A percentile compares a stretch with the other conserved stretches of the same genome.
Conservation (phyloP, 2,329 filamentous ascomycete genomes). For the Mycogone perniciosa region DNA sequence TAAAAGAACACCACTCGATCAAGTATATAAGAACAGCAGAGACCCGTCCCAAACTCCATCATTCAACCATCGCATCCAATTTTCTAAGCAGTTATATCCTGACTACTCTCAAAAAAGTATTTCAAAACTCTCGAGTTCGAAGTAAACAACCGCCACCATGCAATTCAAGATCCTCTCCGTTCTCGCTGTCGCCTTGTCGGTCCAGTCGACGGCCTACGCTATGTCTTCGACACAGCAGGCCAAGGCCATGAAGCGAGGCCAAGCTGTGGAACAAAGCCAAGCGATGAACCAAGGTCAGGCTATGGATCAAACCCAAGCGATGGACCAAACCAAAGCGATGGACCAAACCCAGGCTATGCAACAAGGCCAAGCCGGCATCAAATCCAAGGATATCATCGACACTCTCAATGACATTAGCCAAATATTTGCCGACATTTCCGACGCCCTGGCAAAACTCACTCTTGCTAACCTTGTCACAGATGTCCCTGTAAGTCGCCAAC, state of each 20-base stretch:
- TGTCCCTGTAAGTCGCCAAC: constrained; percentile 1
- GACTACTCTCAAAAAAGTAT: neutral
- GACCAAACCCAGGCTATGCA: neutral
- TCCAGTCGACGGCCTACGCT: constrained; percentile 11
- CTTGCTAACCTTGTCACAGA: neutral
- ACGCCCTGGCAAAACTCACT: constrained; percentile 5
- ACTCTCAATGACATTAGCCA: constrained; percentile 13
- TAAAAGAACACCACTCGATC: neutral
- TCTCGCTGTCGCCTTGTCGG: constrained; percentile 14
- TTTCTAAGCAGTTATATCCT: too few species aligned
- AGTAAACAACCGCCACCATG: constrained; percentile 8
- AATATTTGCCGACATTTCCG: constrained; percentile 11
- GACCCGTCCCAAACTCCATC: neutral
- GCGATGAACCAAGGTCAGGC: neutral
- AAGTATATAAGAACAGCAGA: constrained; percentile 5
- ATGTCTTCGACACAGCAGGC: constrained; percentile 5
- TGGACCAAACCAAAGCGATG: neutral
- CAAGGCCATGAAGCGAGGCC: neutral
- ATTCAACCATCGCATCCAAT: neutral
- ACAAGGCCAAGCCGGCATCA: neutral
- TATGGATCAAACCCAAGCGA: neutral
- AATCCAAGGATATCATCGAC: constrained; percentile 3
- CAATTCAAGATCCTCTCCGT: constrained; percentile 17
- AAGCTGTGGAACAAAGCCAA: neutral
- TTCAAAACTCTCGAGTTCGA: neutral